Evolutionary conservation across 257 asterid genomes (phyloP), one percentile per base, ranked within the genome.

Genomic region (Gardenia jasminoides): DNA sequence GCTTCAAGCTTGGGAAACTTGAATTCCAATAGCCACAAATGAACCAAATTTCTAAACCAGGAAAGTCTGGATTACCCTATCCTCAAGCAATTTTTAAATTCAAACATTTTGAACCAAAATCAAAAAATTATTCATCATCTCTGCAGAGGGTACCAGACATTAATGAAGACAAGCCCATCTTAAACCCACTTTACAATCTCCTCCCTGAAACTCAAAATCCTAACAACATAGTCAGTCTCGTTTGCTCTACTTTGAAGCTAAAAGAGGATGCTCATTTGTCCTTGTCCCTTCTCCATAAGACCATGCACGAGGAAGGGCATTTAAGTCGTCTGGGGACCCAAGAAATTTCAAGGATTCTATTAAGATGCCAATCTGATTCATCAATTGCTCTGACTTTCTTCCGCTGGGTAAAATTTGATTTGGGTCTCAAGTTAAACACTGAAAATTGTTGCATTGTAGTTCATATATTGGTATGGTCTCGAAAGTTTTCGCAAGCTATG

Each of bases 361-460:
- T 95, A 78, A 88, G 97, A 82, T 93, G 93, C 88, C 99, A 95
- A 80, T 86, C 96, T n/a, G 93, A 92, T 84, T 80, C 98, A 73
- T 78, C 84, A 30, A 79, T 87, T 54, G 89, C 96, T 70, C 89
- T 92, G 46, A 43, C 81, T 80, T 92, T 95, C 93, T 95, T 93
- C 83, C 84, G 84, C 31, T 95, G 96, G 96, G 93, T 85, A 41
- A 93, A 88, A 61, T 75, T 70, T 72, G 86, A 86, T 77, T 79
- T 93, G 82, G 76, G 83, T 78, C 59, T 88, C 69, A 56, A 81
- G 62, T 88, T 85, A 41, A 79, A 78, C 85, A 76, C 87, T 11
- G 88, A 79, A 28, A 88, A 86, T 72, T 90, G 79, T 82, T 93
- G 93, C 83, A 82, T 88, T 82, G 70, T 92, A 78, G 74, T 90